Evolutionary conservation across 2,329 filamentous ascomycete species (phyloP), one percentile per base, ranked within the genome.

Genomic region (Botryotinia convoluta): DNA sequence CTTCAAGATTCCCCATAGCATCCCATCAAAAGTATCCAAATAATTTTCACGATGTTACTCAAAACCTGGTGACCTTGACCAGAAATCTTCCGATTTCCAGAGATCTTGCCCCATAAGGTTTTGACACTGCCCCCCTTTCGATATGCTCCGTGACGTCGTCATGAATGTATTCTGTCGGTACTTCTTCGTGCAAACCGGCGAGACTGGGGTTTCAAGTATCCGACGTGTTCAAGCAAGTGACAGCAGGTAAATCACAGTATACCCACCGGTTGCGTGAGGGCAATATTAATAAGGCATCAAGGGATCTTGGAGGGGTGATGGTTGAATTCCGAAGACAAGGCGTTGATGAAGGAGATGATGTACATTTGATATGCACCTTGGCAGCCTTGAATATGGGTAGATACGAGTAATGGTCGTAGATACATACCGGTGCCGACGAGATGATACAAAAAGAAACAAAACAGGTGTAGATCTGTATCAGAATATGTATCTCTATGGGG

Each of bases 351-450:
- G 63, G 64, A 68, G 64, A 68, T 68, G 64, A 68, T 68, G 35
- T 68, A 68, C 48, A 68, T 68, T 37, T 42, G 64, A 68, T 57
- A 68, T 68, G 64, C 48, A 67, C 35, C 65, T 68, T 68, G 65
- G 48, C 65, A 68, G 14, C n/a, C 61, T 42, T 68, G 64, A 51
- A 51, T n/a, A 22, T 68, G n/a, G 35, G 6, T 39, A 68, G 48
- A 54, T 64, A 64, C 65, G 65, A 68, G 35, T 42, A 68, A 57
- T 68, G 65, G 29, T 32, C 8, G 18, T 18, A 29, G n/a, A 64
- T 63, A 42, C 26, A 32, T 7, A 12, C 35, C 4, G 57, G 32
- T 60, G 39, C 45, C 64, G 32, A 67, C n/a, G 45, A 37, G 62
- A 65, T 29, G 42, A 44, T 16, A 35, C 20, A 12, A 22, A 65